These are phyloP conservation scores for Aphanoascus verrucosus DNA, from an alignment of 2,329 filamentous ascomycete species.

Conservation along the genomic window DNA sequence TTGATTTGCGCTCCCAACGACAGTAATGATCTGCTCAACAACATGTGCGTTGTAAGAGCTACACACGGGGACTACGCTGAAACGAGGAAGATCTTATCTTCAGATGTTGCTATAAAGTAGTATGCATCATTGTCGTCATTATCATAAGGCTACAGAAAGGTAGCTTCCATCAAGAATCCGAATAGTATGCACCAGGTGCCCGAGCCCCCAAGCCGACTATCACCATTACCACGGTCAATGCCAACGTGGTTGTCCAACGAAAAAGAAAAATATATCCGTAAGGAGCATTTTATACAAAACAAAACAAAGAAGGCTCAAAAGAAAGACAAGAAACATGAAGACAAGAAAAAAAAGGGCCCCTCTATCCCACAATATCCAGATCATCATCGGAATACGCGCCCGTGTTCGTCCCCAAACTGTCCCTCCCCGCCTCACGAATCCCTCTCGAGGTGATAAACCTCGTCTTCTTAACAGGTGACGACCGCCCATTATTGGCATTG, in stretches of 20 bases:
- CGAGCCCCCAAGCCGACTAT: neutral
- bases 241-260: neutral
- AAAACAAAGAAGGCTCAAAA: neutral
- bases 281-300: neutral
- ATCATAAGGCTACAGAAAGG: neutral
- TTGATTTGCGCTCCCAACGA: no score
- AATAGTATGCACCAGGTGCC: constrained; percentile 6
- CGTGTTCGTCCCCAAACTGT: constrained; percentile 51
- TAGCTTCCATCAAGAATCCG: neutral
- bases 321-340: neutral
- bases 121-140: constrained; percentile 3
- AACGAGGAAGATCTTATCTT: no score
- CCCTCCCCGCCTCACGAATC: constrained; percentile 64
- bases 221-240: neutral
- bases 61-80: no score
- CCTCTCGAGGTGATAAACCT: constrained; percentile 69
- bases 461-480: constrained; percentile 50
- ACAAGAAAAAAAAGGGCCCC: neutral
- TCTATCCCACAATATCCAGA: constrained; percentile 37
- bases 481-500: constrained; percentile 17
- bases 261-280: neutral
- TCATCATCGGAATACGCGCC: constrained; percentile 43
- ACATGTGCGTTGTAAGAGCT: no score
- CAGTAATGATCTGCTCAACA: no score
- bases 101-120: neutral